These are phyloP conservation scores for Sporisorium graminicola DNA, from an alignment of 1,284 basidiomycete genomes.

Conservation along the genomic window DNA sequence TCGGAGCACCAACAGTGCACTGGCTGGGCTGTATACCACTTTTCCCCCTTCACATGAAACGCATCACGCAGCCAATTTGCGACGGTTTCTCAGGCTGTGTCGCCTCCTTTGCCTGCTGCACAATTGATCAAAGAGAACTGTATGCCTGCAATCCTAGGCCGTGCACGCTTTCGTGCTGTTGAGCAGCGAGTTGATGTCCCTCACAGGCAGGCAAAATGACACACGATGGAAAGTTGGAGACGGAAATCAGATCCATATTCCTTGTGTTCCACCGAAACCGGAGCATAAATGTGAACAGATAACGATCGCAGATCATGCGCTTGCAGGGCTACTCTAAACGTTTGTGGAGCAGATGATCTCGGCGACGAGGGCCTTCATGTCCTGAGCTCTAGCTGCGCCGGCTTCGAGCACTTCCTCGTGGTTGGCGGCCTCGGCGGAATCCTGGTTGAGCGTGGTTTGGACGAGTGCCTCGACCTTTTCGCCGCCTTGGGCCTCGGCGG, in stretches of 20 bases:
- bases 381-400: slow-evolving; percentile 78
- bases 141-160: too few relatives aligned
- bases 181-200: too few relatives aligned
- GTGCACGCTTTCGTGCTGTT: too few relatives aligned
- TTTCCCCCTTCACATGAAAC: neutral
- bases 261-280: neutral
- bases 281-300: neutral
- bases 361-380: slow-evolving; percentile 76
- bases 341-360: slow-evolving; percentile 16
- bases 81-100: too few relatives aligned
- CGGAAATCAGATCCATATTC: too few relatives aligned
- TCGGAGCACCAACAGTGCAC: too few relatives aligned
- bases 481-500: slow-evolving; percentile 74
- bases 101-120: too few relatives aligned
- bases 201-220: too few relatives aligned
- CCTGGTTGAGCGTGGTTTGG: slow-evolving; percentile 68
- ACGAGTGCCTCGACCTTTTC: slow-evolving; percentile 13
- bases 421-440: slow-evolving; percentile 75
- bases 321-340: too few relatives aligned
- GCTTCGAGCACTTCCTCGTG: slow-evolving; percentile 83
- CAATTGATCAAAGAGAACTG: too few relatives aligned
- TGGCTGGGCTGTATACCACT: slow-evolving; percentile 8
- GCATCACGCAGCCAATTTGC: neutral
- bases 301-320: too few relatives aligned
- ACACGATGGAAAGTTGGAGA: neutral